These are phyloP conservation scores for Panicum miliaceum DNA, from an alignment of 176 grass and related monocot species.

Conservation along the genomic window DNA sequence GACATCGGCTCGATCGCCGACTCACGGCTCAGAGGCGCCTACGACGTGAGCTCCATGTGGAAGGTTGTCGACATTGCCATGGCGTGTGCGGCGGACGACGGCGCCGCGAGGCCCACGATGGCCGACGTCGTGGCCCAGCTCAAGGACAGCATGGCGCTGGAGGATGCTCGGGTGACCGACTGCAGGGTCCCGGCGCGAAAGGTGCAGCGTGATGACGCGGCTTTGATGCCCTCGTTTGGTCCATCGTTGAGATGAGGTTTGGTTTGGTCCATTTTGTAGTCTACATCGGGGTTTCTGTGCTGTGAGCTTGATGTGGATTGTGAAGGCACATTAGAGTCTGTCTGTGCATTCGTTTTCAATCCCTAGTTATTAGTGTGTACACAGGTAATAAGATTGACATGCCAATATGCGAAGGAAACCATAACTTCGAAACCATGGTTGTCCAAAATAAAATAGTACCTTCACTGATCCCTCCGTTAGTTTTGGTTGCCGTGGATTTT, in stretches of 20 bases:
- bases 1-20: slow-evolving; percentile 10
- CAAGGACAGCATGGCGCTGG: slow-evolving; percentile 35
- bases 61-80: slow-evolving; percentile 21
- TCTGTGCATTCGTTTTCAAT: not conserved
- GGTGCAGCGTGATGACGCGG: not conserved
- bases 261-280: not conserved
- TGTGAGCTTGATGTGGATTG: not conserved
- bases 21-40: not conserved
- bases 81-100: not conserved
- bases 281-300: no score
- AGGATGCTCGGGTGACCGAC: slow-evolving; percentile 5
- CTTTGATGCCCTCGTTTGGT: not conserved
- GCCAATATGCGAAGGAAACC: no score
- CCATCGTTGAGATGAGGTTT: not conserved
- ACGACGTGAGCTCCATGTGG: slow-evolving; percentile 25
- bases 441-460: no score
- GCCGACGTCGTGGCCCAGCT: not conserved
- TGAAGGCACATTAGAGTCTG: not conserved
- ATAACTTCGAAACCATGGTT: no score
- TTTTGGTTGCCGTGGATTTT: no score
- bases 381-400: no score
- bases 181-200: not conserved
- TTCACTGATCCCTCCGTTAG: no score
- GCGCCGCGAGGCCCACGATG: not conserved
- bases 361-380: not conserved